Evolutionary conservation across 495 filamentous ascomycete genomes (phyloP), one percentile per base, ranked within the genome.

Genomic region (Beverwykella pulmonaria): DNA sequence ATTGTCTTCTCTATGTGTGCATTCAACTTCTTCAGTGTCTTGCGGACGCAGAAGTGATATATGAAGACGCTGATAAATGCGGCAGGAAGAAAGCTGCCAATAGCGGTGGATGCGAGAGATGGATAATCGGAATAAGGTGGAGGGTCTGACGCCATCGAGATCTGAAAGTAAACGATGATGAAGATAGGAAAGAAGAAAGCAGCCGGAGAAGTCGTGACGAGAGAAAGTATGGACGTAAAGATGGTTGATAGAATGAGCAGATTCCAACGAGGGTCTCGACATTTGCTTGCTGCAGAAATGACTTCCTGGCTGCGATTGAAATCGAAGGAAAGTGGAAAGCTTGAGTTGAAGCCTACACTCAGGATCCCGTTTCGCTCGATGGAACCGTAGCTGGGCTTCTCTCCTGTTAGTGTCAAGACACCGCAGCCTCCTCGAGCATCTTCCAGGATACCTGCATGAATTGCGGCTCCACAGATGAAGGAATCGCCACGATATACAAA

Each of bases 1-100:
- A 79, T 36, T 0, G 77, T 77, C 56, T 76, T 79, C 56, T 79
- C 77, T 32, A 79, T 12, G 25, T 75, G 77, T n/a, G 77, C 77
- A n/a, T 66, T 75, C 0, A 79, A 68, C 34, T 64, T 55, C 12
- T 23, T 55, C 25, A 79, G 64, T 0, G 80, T 83, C 50, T 79
- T 73, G 3, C 76, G 73, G 17, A 83, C 72, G 50, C 71, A 78
- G 61, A 67, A 72, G 41, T 59, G 72, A 65, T 77, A 79, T 26
- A 76, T 69, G 6, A 75, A 65, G 53, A 61, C 67, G 22, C 57
- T 69, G 66, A 71, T 71, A 57, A 79, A 78, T 26, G 65, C 59
- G 3, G 77, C 75, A 17, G 77, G 77, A 14, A 79, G 73, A 56
- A 79, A 77, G 62, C 73, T 76, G 32, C 74, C 77, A n/a, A 76